Base-by-base conservation (phyloP, 192 early-diverging fungal species). In the Gamsiella multidivaricata region DNA sequence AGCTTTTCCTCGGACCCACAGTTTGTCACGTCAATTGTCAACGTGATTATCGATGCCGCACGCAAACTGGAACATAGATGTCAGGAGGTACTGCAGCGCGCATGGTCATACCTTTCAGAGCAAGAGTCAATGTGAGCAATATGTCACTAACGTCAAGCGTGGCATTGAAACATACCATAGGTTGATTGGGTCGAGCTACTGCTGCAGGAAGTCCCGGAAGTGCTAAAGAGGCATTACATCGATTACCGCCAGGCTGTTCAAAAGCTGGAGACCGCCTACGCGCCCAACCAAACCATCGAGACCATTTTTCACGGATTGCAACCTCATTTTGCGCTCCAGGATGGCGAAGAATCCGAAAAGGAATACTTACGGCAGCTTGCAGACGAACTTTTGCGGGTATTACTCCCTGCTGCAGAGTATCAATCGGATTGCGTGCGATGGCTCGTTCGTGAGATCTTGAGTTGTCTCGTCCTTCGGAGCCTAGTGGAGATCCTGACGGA, bases 301-400 rank as follows among this genome's bases (percentile, higher is more conserved):
- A 56, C 58, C 3, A 70, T 85, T 3, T 87, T 87, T 59, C 83
- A 87, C 69, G 85, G 85, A 22, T 62, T 84, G 34, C 85, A 87
- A 29, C 85, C 85, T 0, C 85, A 87, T 54, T 83, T 84, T 78
- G 85, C 83, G 0, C 36, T 87, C 1, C 37, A 69, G 18, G 65
- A 75, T 32, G 58, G 67, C n/a, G 78, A 68, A 47, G 60, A 80
- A 8, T 53, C 78, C 15, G 85, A 87, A 34, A 69, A 79, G 41
- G 85, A 87, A 20, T 87, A 87, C 33, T 29, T 83, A 0, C 70
- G 83, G 14, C 62, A 80, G n/a, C 43, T 87, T 5, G 55, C 83
- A 2, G 83, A 84, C 14, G 64, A 83, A 36, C 41, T 87, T 5
- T 65, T 87, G 17, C 58, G 52, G 17, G 29, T 66, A 12, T 20